Evolutionary conservation across 768 basidiomycete genomes (phyloP), one percentile per base, ranked within the genome.

Genomic region (Hemileccinum impolitum): DNA sequence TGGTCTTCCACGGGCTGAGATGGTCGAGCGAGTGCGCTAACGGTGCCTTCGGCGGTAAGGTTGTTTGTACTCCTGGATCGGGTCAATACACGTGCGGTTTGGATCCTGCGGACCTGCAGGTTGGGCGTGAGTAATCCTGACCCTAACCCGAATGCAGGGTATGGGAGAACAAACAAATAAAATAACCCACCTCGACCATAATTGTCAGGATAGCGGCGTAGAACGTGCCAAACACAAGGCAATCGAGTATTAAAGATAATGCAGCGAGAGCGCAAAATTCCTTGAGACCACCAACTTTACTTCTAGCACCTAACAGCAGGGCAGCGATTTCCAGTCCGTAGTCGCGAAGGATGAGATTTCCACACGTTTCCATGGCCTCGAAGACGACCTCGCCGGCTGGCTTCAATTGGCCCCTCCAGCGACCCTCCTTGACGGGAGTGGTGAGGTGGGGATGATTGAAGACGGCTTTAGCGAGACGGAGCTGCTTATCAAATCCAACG

Each of bases 221-320:
- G 70, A 96, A 95, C 1, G 92, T 92, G 69, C 87, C 87, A 53
- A 96, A 79, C 68, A 92, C 75, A 26, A 93, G 61, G 65, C 94
- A 96, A 66, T 99, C 96, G 39, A 94, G 76, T 9, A 77, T 77
- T 42, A 99, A 75, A 44, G 91, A 75, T n/a, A 98, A 66, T 2
- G 93, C 94, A 0, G 94, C 96, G 14, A 97, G 81, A 11, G 93
- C 89, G 64, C 95, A 98, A 54, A 98, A 95, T 69, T 99, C 94
- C 53, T 80, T 82, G 42, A 99, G 72, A 11, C 95, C 95, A 18
- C 87, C 85, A 23, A 97, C 92, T 38, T 84, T 85, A 53, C 84
- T 85, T 57, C 86, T 82, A 2, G 92, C 93, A 3, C 96, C 96
- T 37, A 94, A 78, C 39, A 86, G 71, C 5, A 99, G 79, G 3